A percentile compares a stretch with the other conserved stretches of the same genome.
phyloP scores from a whole-genome alignment of 805 yeast genomes.

The Suhomyces xylopsoci region DNA sequence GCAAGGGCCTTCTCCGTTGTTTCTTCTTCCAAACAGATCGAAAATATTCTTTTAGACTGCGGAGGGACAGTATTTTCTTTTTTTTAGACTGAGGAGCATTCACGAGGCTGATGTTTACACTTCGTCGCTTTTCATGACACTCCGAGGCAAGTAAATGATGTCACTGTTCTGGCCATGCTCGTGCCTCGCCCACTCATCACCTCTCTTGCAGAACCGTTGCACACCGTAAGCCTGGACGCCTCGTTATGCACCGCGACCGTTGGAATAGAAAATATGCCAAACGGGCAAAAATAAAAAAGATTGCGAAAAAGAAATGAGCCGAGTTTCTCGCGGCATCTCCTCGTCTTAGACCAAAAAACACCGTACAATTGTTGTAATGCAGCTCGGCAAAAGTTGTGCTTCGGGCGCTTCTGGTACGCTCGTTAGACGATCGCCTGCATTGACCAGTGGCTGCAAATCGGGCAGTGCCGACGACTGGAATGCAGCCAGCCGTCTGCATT shows the following conservation, averaged over 20 bases:
- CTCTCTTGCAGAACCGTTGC: not conserved
- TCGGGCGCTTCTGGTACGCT: not conserved
- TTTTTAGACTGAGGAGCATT: too few species aligned
- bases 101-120: too few species aligned
- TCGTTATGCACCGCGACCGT: not conserved
- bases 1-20: too few species aligned
- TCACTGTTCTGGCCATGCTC: too few species aligned
- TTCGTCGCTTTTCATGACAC: too few species aligned
- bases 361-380: not conserved
- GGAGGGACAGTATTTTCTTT: too few species aligned
- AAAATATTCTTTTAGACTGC: too few species aligned
- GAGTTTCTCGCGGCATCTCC: not conserved
- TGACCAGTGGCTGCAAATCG: not conserved
- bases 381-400: not conserved
- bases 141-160: too few species aligned
- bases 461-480: not conserved
- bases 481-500: too few species aligned
- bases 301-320: not conserved
- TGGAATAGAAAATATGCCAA: not conserved
- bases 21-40: too few species aligned
- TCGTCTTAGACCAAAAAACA: too few species aligned
- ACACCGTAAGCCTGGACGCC: not conserved
- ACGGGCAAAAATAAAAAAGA: not conserved
- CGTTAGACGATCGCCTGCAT: not conserved
- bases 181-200: too few species aligned